These are phyloP conservation scores for Saccharomyces hybrid DNA, from an alignment of 1,139 yeast genomes.

Conservation along the genomic window DNA sequence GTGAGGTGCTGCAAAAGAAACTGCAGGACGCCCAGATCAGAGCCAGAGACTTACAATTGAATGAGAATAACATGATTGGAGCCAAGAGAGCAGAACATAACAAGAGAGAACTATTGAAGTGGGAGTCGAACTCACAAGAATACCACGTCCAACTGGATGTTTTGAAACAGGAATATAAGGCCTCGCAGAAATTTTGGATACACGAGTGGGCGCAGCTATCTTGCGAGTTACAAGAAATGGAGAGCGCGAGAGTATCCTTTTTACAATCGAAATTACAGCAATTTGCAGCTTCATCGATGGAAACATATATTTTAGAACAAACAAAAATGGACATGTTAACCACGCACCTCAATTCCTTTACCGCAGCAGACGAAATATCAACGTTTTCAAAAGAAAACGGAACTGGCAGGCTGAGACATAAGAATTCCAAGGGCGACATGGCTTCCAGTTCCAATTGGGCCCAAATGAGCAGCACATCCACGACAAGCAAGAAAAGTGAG, in stretches of 20 bases:
- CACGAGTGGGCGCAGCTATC: constrained; percentile 73
- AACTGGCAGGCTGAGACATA: constrained; percentile 26
- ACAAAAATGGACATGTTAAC: constrained; percentile 23
- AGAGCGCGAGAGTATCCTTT: constrained; percentile 69
- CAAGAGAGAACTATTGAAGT: constrained; percentile 53
- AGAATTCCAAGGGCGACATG: not conserved
- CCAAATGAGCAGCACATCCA: not conserved
- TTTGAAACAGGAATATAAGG: constrained; percentile 48
- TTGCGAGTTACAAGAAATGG: constrained; percentile 65
- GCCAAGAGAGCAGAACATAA: constrained; percentile 68
- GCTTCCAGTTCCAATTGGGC: not conserved
- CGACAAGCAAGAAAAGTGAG: constrained; percentile 8
- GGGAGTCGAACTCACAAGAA: constrained; percentile 42
- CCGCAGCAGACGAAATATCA: constrained; percentile 27
- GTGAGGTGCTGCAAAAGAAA: constrained; percentile 23
- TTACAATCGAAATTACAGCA: constrained; percentile 76
- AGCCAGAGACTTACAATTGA: constrained; percentile 26
- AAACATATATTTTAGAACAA: constrained; percentile 26
- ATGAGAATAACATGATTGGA: constrained; percentile 62
- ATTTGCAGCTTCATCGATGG: constrained; percentile 40
- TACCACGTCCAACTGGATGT: constrained; percentile 47
- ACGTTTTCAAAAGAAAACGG: constrained; percentile 29
- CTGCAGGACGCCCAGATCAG: constrained; percentile 22
- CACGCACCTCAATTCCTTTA: constrained; percentile 22
- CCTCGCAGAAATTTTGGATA: constrained; percentile 60